These are phyloP conservation scores for Mycena pura DNA, from an alignment of 768 basidiomycete genomes.

Conservation along the genomic window DNA sequence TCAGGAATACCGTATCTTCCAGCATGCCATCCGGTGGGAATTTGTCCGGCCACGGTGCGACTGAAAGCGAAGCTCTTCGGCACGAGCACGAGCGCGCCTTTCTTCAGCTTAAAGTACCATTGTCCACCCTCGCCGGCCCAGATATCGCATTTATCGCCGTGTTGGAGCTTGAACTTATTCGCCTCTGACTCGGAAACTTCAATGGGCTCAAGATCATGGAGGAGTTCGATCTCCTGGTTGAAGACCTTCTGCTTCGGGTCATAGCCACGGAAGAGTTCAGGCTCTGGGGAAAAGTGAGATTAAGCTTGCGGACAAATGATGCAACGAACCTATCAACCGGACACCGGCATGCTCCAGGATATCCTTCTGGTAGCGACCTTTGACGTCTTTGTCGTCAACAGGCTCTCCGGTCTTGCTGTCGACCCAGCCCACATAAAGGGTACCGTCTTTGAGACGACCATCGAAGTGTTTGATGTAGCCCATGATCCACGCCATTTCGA, in stretches of 20 bases:
- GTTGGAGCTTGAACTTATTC: constrained; percentile 93
- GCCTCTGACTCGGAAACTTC: constrained; percentile 93
- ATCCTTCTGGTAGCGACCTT: constrained; percentile 92
- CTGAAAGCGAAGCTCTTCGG: constrained; percentile 97
- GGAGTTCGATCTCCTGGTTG: constrained; percentile 95
- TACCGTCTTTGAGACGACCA: constrained; percentile 91
- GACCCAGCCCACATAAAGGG: constrained; percentile 97
- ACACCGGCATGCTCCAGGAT: constrained; percentile 91
- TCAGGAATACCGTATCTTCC: constrained; percentile 96
- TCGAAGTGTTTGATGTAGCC: constrained; percentile 99
- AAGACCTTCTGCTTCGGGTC: constrained; percentile 98
- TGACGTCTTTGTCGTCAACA: constrained; percentile 97
- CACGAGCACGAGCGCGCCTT: constrained; percentile 89
- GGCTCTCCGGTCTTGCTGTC: constrained; percentile 93
- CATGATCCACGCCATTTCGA: constrained; percentile 99
- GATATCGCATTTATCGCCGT: constrained; percentile 94
- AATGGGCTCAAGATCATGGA: constrained; percentile 95
- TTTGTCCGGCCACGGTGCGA: constrained; percentile 92
- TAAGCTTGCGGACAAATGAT: neutral
- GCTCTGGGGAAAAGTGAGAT: constrained; percentile 62
- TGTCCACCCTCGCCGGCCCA: constrained; percentile 94
- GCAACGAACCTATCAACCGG: constrained; percentile 82
- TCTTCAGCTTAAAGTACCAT: constrained; percentile 99
- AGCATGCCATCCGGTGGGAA: constrained; percentile 98
- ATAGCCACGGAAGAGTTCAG: constrained; percentile 97